phyloP scores from a whole-genome alignment of 2,329 filamentous ascomycete genomes.

The Trichoderma asperellum region DNA sequence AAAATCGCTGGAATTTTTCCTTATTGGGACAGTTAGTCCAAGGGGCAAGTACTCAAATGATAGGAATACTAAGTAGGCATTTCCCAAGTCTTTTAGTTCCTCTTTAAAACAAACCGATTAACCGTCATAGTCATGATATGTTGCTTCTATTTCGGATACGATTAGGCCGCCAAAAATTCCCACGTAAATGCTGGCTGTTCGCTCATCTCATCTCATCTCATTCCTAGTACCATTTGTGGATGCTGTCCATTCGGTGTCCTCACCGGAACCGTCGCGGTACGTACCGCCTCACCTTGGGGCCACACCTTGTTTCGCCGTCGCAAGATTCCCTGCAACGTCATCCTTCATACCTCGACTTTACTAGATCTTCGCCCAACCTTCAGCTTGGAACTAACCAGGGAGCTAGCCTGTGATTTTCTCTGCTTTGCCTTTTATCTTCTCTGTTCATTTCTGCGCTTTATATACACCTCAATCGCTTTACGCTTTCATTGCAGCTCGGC shows the following conservation, averaged over 20 bases:
- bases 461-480: neutral
- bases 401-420: neutral
- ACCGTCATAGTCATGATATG: neutral
- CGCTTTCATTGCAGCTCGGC: neutral
- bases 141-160: neutral
- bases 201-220: neutral
- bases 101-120: neutral
- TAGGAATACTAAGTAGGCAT: no score
- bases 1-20: neutral
- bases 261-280: constrained; percentile 22
- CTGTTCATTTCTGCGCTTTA: neutral
- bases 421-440: neutral
- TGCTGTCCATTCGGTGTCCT: neutral
- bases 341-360: constrained; percentile 12
- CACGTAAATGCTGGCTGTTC: neutral
- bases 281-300: constrained; percentile 22
- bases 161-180: neutral
- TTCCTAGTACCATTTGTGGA: neutral
- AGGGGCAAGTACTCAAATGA: neutral
- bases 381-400: neutral
- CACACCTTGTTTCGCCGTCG: constrained; percentile 26
- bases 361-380: neutral
- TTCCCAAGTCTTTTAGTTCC: neutral
- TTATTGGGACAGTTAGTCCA: neutral
- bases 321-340: constrained; percentile 28